Base-by-base conservation (phyloP, 129 eudicot genomes). In the Artemisia tridentata region DNA sequence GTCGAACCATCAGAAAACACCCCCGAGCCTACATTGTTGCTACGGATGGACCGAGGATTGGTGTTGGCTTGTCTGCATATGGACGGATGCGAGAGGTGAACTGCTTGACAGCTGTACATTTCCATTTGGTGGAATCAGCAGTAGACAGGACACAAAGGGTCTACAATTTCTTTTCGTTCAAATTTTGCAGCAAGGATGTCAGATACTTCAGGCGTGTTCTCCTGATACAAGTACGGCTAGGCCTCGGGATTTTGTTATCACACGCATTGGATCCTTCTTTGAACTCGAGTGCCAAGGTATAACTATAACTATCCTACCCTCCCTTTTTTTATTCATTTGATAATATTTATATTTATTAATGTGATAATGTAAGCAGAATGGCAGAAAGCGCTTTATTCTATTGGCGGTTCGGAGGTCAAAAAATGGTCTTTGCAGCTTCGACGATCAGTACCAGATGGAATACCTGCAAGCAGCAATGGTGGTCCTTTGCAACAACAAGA, bases 21-120 rank as follows among this genome's bases (percentile, higher is more conserved):
- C 82, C 2, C 95, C 97, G 7, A 83, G 96, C 51, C 78, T 95
- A 71, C 99, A 95, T 75, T 95, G 99, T 69, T 95, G 99, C 76
- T 95, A 95, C 72, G 99, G 99, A 25, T 95, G 99, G 99, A 95
- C 99, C 0, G 99, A 95, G 57, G 99, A 95, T 80, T 95, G 99
- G 99, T 93, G 96, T 65, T 95, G 99, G 99, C 82, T 95, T 46
- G 95, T 95, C 58, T 95, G 89, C 82, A 48, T 90, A 78, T 95
- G 99, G 99, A 95, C 99, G 0, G 99, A 95, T 75, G 86, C 99
- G 7, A 82, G 93, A 73, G 99, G 99, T 17, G 99, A 95, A 81
- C 78, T 95, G 80, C 89, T 95, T 5, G 99, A 95, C 80, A 95
- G 83, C 80, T 87, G 71, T 79, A 86, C 93, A 5, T 95, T 90